Conservation (phyloP, 495 filamentous ascomycete species). For the Annulohypoxylon bovei region DNA sequence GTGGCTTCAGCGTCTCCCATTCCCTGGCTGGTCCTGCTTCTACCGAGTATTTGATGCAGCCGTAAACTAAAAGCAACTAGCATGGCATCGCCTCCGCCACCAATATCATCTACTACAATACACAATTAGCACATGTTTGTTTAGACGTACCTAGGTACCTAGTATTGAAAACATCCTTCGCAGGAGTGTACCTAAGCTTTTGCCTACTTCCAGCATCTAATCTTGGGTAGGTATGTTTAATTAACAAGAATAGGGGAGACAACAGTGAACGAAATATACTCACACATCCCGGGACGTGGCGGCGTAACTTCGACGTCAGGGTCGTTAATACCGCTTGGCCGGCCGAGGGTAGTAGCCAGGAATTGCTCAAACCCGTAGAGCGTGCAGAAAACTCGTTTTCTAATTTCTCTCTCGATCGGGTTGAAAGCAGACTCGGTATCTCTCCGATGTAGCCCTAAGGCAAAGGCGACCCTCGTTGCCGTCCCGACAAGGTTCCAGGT, state of each 20-base stretch:
- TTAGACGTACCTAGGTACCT: too few species aligned
- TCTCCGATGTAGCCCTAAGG: constrained; percentile 52
- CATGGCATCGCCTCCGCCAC: constrained; percentile 20
- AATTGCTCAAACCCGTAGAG: constrained; percentile 55
- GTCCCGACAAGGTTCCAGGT: constrained; percentile 56
- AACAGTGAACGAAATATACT: background rate
- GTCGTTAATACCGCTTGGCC: constrained; percentile 52
- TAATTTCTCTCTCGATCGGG: constrained; percentile 48
- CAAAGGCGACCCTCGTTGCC: constrained; percentile 51
- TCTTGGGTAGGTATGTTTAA: background rate
- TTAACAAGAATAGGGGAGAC: background rate
- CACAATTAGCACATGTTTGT: background rate
- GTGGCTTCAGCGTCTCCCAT: background rate
- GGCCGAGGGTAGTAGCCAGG: constrained; percentile 52
- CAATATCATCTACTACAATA: constrained; percentile 10
- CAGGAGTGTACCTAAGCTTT: too few species aligned
- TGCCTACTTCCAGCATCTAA: background rate
- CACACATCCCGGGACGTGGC: constrained; percentile 20
- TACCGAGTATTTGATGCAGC: constrained; percentile 18
- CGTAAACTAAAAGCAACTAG: constrained; percentile 10
- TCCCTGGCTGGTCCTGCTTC: constrained; percentile 14
- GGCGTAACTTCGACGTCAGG: constrained; percentile 47
- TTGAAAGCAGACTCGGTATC: constrained; percentile 38
- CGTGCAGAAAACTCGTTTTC: constrained; percentile 55
- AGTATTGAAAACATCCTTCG: too few species aligned